A percentile compares a stretch with the other conserved stretches of the same genome.
These are phyloP conservation scores for Penicillium sp. DNA, from an alignment of 2,329 filamentous ascomycete genomes.

Conservation along the genomic window DNA sequence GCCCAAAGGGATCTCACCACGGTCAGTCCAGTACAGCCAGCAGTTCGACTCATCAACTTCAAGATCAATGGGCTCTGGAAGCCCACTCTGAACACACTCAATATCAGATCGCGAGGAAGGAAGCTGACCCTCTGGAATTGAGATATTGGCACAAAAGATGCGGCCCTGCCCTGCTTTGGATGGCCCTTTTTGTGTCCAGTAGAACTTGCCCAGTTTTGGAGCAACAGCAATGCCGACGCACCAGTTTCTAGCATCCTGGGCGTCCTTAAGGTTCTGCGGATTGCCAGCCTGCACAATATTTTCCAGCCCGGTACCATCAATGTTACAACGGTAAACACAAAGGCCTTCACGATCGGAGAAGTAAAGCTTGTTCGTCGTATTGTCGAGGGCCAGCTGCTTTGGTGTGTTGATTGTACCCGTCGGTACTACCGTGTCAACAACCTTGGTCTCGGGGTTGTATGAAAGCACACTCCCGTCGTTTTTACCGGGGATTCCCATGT, in stretches of 20 bases:
- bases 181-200: constrained; percentile 67
- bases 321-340: constrained; percentile 43
- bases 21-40: constrained; percentile 65
- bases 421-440: constrained; percentile 46
- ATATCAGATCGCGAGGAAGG: constrained; percentile 50
- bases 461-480: constrained; percentile 50
- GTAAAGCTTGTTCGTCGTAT: constrained; percentile 41
- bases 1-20: constrained; percentile 62
- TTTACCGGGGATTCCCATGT: constrained; percentile 53
- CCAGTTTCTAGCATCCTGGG: constrained; percentile 44
- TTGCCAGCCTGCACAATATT: constrained; percentile 4
- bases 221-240: constrained; percentile 64
- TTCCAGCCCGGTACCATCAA: constrained; percentile 40
- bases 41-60: constrained; percentile 56
- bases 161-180: constrained; percentile 59
- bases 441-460: background rate
- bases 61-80: constrained; percentile 65
- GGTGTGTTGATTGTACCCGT: constrained; percentile 57
- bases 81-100: constrained; percentile 49
- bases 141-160: constrained; percentile 60
- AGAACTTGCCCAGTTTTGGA: constrained; percentile 53
- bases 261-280: background rate
- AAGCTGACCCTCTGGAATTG: constrained; percentile 43
- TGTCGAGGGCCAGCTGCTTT: constrained; percentile 49
- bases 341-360: constrained; percentile 54